Conservation (phyloP, 805 yeast genomes). For the Geotrichum ghanense region DNA sequence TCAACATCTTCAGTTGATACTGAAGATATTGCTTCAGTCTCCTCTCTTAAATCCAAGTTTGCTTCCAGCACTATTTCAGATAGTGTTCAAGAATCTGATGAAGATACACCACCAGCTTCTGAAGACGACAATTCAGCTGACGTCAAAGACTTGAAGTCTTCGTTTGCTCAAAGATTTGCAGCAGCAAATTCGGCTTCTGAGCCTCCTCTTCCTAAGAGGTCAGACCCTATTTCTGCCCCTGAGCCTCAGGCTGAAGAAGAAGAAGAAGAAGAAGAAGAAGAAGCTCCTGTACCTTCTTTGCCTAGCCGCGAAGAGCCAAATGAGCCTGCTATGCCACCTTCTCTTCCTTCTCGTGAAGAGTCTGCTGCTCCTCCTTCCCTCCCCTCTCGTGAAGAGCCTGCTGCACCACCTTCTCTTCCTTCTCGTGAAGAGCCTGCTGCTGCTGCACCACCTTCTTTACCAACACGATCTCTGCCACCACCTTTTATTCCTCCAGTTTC, state of each 20-base stretch:
- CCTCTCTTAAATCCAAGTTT: conserved; percentile 8
- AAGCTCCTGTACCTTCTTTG: conserved; percentile 17
- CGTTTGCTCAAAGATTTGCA: conserved; percentile 13
- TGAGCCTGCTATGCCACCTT: conserved; percentile 13
- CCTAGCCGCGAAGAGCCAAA: conserved; percentile 11
- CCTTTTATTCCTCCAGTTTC: no score
- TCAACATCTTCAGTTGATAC: conserved; percentile 12
- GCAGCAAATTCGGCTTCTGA: conserved; percentile 8
- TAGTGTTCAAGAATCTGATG: conserved; percentile 14
- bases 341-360: background rate
- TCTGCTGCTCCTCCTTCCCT: conserved; percentile 3
- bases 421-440: conserved; percentile 8
- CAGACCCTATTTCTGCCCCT: conserved; percentile 11
- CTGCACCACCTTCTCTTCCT: conserved; percentile 1
- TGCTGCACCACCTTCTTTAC: conserved; percentile 5
- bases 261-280: background rate
- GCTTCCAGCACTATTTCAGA: conserved; percentile 8
- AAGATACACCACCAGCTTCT: background rate
- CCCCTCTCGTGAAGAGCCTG: background rate
- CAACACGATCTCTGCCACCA: conserved; percentile 7
- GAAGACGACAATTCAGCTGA: background rate
- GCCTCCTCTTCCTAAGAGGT: conserved; percentile 5
- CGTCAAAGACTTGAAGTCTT: conserved; percentile 14
- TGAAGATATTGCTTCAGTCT: conserved; percentile 7
- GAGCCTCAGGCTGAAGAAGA: conserved; percentile 6